Conservation (phyloP, 2,329 filamentous ascomycete species). For the Aureobasidium pullulans region DNA sequence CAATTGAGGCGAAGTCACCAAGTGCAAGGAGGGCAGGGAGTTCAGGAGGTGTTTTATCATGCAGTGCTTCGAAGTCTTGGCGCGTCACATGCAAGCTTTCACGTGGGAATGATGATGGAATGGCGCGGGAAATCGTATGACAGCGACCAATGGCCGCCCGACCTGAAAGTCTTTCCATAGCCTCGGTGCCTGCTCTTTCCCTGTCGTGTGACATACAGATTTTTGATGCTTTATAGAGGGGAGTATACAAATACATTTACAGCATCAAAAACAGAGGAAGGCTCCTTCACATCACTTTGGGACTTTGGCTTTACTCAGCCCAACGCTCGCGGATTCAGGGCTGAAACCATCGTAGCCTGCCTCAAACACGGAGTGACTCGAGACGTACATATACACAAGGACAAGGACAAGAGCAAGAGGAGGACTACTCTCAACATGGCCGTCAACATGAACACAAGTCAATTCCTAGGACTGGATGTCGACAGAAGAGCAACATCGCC, state of each 20-base stretch:
- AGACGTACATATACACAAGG: neutral
- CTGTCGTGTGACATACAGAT: slow-evolving; percentile 4
- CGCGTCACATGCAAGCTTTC: slow-evolving; percentile 7
- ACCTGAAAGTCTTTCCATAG: neutral
- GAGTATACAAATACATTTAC: neutral
- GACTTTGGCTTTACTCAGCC: slow-evolving; percentile 2
- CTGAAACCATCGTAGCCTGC: slow-evolving; percentile 1
- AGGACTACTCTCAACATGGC: neutral
- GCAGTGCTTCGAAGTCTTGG: neutral
- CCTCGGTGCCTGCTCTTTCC: neutral
- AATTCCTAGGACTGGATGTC: slow-evolving; percentile 1
- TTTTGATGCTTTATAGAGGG: neutral
- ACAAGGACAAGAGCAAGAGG: neutral
- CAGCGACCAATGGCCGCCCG: neutral
- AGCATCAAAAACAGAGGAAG: neutral
- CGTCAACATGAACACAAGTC: neutral
- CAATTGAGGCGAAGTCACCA: neutral
- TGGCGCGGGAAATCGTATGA: slow-evolving; percentile 7
- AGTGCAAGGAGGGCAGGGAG: neutral
- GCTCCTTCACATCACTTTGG: neutral
- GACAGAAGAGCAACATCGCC: neutral
- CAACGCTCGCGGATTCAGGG: neutral
- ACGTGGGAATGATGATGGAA: slow-evolving; percentile 7
- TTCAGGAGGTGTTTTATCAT: neutral
- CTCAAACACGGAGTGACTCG: slow-evolving; percentile 7